Base-by-base conservation (phyloP, 345 rosid species). In the Moricandia moricandioides region DNA sequence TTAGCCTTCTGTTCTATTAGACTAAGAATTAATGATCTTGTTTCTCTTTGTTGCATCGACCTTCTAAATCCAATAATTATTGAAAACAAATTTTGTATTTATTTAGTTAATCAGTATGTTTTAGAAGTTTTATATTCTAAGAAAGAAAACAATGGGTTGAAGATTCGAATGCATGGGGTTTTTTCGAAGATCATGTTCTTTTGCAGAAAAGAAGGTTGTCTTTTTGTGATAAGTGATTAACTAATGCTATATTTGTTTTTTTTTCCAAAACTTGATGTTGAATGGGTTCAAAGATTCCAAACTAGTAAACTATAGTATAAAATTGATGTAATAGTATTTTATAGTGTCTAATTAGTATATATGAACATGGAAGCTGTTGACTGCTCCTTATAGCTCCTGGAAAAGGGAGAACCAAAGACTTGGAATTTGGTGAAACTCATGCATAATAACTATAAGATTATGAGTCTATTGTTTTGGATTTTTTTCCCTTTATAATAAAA, bases 21-120 rank as follows among this genome's bases (percentile, higher is more conserved):
- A 89, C 86, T 82, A 83, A 78, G 78, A 58, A 81, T 80, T 80
- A 85, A 87, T 86, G 95, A 86, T 86, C 84, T 85, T 80, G 72
- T 80, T 84, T 81, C 80, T 81, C 73, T 73, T 47, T 62, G 67
- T 73, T 81, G 81, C 47, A 62, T 39, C 31, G 65, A 64, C 63
- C 37, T 54, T 72, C 70, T 1, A 65, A 63, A 75, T 67, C 55
- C 80, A 76, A n/a, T 52, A 43, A 55, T 5, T 39, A 69, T 21
- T 81, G 75, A 73, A 68, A 75, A 64, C 81, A 69, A 57, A 14
- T 49, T 49, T 77, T 51, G 65, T 70, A 16, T 34, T 14, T 58
- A 16, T 27, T 60, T 61, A 31, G 27, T 74, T 82, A 66, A 57
- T 82, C 75, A 45, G 26, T 71, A 43, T 24, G 54, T 65, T 57